Evolutionary conservation across 768 basidiomycete species (phyloP), one percentile per base, ranked within the genome.

Genomic region (Tricholoma matsutake): DNA sequence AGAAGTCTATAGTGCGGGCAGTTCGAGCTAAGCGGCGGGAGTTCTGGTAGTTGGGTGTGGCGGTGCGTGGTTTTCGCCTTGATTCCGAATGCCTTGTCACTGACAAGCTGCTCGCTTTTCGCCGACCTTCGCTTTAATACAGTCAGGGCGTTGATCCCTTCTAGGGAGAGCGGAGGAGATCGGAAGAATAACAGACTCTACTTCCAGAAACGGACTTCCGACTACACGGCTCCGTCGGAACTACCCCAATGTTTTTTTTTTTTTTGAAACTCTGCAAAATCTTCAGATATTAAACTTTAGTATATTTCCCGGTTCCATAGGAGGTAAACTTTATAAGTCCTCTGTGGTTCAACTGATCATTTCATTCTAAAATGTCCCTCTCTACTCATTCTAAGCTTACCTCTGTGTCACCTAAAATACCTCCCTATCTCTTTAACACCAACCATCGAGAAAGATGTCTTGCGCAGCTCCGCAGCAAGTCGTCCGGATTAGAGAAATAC

Each of bases 21-120:
- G 84, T 92, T 54, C 75, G 81, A 65, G 78, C 78, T 69, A 90
- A 87, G 73, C 81, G 91, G 64, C 83, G 83, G 65, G 81, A 85
- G 69, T 80, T 87, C 68, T 94, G 92, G 92, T 94, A 79, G 78
- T 67, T 60, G 6, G 25, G 32, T 52, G 25, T 31, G 16, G 16
- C 13, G 47, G 43, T 49, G 25, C n/a, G 47, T 49, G 22, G 25
- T 13, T 28, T 20, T 25, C 14, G 28, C 3, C 29, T 32, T 53
- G 8, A 32, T 53, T 53, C 16, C n/a, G n/a, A n/a, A n/a, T n/a
- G 22, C 22, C 22, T 25, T 25, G 22, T 25, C 22, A 25, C 22
- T 25, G 22, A 25, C 22, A 3, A 3, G 3, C 22, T 25, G 22
- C 22, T 25, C 22, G 22, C 22, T 25, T 25, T 25, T 25, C 22